A percentile compares a stretch with the other conserved stretches of the same genome.
Evolutionary conservation across 495 filamentous ascomycete genomes (phyloP).

Genomic region (Penicillium subrubescens): DNA sequence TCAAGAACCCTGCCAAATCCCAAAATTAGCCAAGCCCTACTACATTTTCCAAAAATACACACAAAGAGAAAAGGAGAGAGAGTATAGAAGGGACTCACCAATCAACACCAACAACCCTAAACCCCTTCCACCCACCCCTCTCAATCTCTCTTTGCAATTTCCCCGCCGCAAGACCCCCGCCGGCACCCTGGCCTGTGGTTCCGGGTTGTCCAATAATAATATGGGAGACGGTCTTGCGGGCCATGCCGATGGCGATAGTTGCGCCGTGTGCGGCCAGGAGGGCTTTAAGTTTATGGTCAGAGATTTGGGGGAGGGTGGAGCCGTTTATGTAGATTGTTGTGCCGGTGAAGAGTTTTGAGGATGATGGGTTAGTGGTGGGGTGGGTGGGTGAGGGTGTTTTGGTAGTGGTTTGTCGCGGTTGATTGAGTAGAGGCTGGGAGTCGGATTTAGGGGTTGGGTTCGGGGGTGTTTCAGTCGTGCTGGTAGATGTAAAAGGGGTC

Average conservation of each 20-base stretch:
- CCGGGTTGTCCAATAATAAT: constrained; percentile 71
- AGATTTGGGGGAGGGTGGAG: constrained; percentile 76
- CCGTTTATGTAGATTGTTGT: constrained; percentile 86
- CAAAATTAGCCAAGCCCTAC: constrained; percentile 1
- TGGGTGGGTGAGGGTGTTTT: neutral
- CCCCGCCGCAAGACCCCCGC: constrained; percentile 75
- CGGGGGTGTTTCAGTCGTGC: neutral
- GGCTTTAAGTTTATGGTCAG: constrained; percentile 83
- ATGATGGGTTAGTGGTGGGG: neutral
- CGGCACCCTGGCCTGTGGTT: constrained; percentile 51
- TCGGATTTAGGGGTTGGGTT: neutral
- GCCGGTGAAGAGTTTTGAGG: constrained; percentile 58
- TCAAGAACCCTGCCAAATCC: constrained; percentile 65
- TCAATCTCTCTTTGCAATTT: constrained; percentile 85
- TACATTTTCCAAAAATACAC: too few species aligned
- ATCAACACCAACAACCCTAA: constrained; percentile 83
- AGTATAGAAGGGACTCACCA: too few species aligned
- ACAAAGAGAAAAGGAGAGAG: too few species aligned
- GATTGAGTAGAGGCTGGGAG: neutral
- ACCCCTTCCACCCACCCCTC: constrained; percentile 54
- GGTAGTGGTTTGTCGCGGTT: neutral
- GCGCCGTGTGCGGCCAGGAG: constrained; percentile 76
- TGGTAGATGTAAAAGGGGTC: neutral
- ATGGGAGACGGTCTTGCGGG: constrained; percentile 77
- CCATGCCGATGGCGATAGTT: constrained; percentile 64